A percentile compares a stretch with the other conserved stretches of the same genome.
Evolutionary conservation across 1,284 basidiomycete genomes (phyloP).

Genomic region (Fomitopsis palustris): DNA sequence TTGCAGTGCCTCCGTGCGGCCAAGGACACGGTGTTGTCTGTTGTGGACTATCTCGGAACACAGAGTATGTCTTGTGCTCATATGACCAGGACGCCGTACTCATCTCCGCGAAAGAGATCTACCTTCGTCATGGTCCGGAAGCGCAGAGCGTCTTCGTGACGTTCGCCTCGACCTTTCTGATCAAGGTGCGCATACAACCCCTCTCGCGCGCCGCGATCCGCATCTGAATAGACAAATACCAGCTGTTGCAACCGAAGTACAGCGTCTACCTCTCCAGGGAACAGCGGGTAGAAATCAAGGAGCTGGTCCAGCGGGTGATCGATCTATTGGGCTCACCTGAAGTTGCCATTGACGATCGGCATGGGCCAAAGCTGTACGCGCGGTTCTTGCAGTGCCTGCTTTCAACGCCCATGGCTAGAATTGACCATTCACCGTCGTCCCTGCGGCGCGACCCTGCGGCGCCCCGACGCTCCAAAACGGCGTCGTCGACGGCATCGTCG

Average conservation of each 20-base stretch:
- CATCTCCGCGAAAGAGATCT: conserved; percentile 38
- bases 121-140: conserved; percentile 76
- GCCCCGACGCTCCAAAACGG: conserved; percentile 5
- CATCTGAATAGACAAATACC: neutral
- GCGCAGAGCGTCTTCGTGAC: conserved; percentile 83
- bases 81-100: neutral
- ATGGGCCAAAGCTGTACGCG: conserved; percentile 72
- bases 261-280: conserved; percentile 51
- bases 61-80: conserved; percentile 41
- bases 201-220: neutral
- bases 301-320: conserved; percentile 59
- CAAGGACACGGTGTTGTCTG: conserved; percentile 59
- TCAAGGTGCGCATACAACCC: conserved; percentile 48
- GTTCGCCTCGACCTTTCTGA: conserved; percentile 77
- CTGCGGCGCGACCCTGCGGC: conserved; percentile 10
- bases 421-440: conserved; percentile 27
- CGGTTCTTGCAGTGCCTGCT: conserved; percentile 70
- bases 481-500: conserved; percentile 13
- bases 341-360: conserved; percentile 70
- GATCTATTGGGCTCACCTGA: conserved; percentile 62
- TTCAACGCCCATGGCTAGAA: conserved; percentile 47
- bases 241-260: conserved; percentile 75
- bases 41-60: conserved; percentile 57
- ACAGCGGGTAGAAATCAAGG: conserved; percentile 57
- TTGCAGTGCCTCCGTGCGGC: conserved; percentile 56